Evolutionary conservation across 768 basidiomycete genomes (phyloP), one percentile per base, ranked within the genome.

Genomic region (Suillus americanus): DNA sequence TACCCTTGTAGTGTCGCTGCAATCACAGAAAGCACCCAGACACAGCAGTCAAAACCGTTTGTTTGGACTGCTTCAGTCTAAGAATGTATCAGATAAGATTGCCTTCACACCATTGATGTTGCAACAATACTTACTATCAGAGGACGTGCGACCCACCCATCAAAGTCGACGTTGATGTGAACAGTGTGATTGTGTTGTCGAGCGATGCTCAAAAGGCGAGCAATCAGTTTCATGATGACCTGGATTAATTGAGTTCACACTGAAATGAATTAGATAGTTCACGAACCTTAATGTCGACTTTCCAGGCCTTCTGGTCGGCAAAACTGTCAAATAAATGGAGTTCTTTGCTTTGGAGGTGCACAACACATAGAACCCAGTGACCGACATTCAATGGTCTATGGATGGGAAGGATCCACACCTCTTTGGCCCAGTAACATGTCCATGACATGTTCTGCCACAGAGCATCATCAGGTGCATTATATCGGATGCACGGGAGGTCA

Each of bases 331-430:
- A 79, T 1, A 80, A 51, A 23, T 66, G 63, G 0, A 79, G 28
- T 25, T 70, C 54, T 1, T 65, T 62, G 6, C 33, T 12, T 1
- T 12, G 12, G 8, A 71, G 61, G 30, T 65, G 61, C 0, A 72
- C 65, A 10, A 70, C 62, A 10, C 69, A 72, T 3, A 78, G 50
- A 0, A 79, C 78, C 76, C 77, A 79, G 59, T 80, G 78, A 10
- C 66, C 43, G 1, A 64, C 60, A 1, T 6, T 7, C 0, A 28
- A 66, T 0, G 60, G 46, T 1, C 71, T 67, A 62, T 80, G 79
- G 10, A 81, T 76, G 0, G 79, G 80, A 3, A 81, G 33, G 3
- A 80, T 73, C 79, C 78, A 81, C 0, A 71, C 18, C 5, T 63
- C 38, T 55, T 73, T 74, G 0, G 14, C 9, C 78, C 78, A 79